Evolutionary conservation across 169 alveolate species (phyloP).

Genomic region (Babesia ovata): DNA sequence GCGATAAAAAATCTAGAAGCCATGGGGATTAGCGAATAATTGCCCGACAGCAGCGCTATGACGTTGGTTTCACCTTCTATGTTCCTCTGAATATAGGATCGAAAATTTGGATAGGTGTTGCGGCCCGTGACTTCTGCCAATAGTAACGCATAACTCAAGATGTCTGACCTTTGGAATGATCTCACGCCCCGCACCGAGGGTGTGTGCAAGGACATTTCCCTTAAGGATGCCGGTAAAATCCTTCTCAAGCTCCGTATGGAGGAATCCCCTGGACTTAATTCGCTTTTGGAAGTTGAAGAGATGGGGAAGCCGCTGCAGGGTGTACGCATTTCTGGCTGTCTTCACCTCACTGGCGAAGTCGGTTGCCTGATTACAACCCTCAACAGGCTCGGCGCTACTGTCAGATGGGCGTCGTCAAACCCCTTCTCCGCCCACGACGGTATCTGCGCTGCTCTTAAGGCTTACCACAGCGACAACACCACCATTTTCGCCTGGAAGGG

Average conservation of each 20-base stretch:
- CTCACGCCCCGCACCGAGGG: conserved; percentile 52
- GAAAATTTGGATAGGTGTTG: too few relatives aligned
- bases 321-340: conserved; percentile 94
- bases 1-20: neutral
- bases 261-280: conserved; percentile 97
- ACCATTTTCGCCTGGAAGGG: conserved; percentile 96
- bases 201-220: conserved; percentile 53
- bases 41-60: neutral
- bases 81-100: neutral
- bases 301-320: conserved; percentile 90
- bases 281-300: conserved; percentile 88
- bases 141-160: neutral
- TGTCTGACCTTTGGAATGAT: conserved; percentile 63
- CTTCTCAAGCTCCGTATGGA: conserved; percentile 26
- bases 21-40: neutral
- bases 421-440: conserved; percentile 97
- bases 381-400: conserved; percentile 92
- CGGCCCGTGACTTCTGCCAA: too few relatives aligned
- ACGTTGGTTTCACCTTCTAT: neutral
- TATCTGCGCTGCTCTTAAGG: conserved; percentile 95
- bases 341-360: conserved; percentile 97
- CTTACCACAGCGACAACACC: conserved; percentile 86
- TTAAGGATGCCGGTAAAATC: conserved; percentile 40
- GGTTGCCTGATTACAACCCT: conserved; percentile 84
- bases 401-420: conserved; percentile 98